Evolutionary conservation across 352 stramenopile genomes (phyloP).

Genomic region (Pythium phragmitis): DNA sequence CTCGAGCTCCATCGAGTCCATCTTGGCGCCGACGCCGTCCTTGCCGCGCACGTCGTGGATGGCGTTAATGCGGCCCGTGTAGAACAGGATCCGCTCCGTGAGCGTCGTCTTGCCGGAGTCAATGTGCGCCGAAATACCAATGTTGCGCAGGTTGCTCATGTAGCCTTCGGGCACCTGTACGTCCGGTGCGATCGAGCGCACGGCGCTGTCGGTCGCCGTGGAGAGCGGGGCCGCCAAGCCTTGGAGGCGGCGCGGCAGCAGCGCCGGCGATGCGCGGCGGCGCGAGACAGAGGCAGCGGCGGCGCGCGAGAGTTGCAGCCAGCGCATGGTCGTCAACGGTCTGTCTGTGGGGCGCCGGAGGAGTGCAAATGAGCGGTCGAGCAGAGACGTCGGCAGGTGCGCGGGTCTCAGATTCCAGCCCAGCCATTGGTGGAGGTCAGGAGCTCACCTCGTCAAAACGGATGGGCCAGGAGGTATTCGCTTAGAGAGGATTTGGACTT

Average conservation of each 20-base stretch:
- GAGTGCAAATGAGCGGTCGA: conserved; percentile 7
- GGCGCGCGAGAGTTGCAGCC: conserved; percentile 53
- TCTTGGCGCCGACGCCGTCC: conserved; percentile 98
- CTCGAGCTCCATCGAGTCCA: conserved; percentile 99
- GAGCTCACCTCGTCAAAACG: conserved; percentile 18
- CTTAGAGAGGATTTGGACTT: background rate
- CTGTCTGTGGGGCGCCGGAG: background rate
- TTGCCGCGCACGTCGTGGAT: conserved; percentile 97
- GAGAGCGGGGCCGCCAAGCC: conserved; percentile 18
- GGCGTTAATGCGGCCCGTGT: conserved; percentile 97
- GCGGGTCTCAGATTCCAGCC: conserved; percentile 25
- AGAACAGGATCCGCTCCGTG: conserved; percentile 99
- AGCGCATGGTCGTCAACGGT: conserved; percentile 42
- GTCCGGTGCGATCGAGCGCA: conserved; percentile 44
- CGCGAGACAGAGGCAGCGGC: conserved; percentile 24
- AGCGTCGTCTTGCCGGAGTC: conserved; percentile 99
- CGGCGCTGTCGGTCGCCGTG: conserved; percentile 7
- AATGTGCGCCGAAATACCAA: conserved; percentile 96
- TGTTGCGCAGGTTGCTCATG: conserved; percentile 91
- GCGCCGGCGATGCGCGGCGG: conserved; percentile 21
- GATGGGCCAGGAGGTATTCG: conserved; percentile 12
- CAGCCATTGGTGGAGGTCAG: conserved; percentile 26
- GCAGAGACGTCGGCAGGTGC: background rate
- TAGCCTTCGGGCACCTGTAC: conserved; percentile 62
- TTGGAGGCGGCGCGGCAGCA: conserved; percentile 26